phyloP scores from a whole-genome alignment of 108 stramenopile genomes.

The Nannochloropsis oceanica region DNA sequence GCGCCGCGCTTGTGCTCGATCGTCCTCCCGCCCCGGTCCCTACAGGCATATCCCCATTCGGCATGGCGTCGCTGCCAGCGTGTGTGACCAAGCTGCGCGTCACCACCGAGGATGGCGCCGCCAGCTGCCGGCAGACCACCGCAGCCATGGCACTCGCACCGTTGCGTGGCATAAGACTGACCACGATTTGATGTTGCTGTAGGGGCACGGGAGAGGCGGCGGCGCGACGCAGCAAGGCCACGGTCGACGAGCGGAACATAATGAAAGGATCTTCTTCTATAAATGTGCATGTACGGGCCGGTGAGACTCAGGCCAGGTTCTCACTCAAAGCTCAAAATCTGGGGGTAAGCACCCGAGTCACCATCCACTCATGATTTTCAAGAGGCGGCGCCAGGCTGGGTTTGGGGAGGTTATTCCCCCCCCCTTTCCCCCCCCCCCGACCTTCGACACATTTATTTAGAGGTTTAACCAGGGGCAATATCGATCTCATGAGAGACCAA shows the following conservation, averaged over 20 bases:
- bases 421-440: too few species aligned
- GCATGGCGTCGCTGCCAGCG: background rate
- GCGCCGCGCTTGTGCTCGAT: background rate
- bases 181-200: background rate
- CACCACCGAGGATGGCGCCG: background rate
- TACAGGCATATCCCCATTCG: background rate
- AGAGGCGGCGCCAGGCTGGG: too few species aligned
- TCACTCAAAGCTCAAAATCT: too few species aligned
- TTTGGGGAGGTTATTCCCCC: too few species aligned
- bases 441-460: too few species aligned
- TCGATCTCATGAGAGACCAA: too few species aligned
- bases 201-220: background rate
- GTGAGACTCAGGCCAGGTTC: too few species aligned
- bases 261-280: background rate
- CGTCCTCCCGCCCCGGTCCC: background rate
- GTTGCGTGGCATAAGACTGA: background rate
- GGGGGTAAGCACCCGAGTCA: too few species aligned
- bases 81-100: background rate
- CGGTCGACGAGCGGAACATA: background rate
- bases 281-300: too few species aligned
- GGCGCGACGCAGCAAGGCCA: background rate
- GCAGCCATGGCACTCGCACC: background rate
- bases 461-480: too few species aligned
- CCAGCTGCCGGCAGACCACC: background rate
- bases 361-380: too few species aligned